Conservation (phyloP, 164 flowering plant species). For the Tetracentron sinense region DNA sequence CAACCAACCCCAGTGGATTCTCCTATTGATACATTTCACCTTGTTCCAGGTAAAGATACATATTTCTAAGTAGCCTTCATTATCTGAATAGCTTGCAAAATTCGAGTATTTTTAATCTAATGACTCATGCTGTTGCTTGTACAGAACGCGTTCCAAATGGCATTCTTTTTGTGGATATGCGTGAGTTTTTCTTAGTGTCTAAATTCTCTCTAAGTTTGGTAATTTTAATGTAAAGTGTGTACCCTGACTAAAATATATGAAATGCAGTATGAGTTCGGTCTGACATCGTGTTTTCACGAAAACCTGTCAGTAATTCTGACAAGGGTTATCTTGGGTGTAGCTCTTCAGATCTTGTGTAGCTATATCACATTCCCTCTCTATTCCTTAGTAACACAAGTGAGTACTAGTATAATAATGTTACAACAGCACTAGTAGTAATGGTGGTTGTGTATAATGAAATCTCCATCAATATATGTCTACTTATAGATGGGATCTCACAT, state of each 20-base stretch:
- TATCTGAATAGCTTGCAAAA: too few species aligned
- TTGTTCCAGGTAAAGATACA: constrained; percentile 73
- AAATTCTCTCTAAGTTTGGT: too few species aligned
- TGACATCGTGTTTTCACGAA: constrained; percentile 53
- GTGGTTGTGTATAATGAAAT: too few species aligned
- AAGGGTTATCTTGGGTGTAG: constrained; percentile 44
- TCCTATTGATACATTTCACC: constrained; percentile 55
- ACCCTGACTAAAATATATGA: too few species aligned
- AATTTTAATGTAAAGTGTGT: too few species aligned
- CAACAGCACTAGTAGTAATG: too few species aligned
- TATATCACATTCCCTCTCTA: constrained; percentile 75
- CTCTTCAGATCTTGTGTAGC: constrained; percentile 56
- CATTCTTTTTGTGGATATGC: constrained; percentile 59
- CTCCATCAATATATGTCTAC: neutral
- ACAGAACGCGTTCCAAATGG: constrained; percentile 79
- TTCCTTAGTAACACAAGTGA: constrained; percentile 66
- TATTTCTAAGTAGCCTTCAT: too few species aligned
- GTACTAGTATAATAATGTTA: too few species aligned
- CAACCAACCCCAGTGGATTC: constrained; percentile 53
- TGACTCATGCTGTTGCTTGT: neutral
- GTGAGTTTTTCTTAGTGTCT: too few species aligned
- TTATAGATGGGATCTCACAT: constrained; percentile 72
- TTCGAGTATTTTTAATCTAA: neutral
- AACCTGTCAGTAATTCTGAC: constrained; percentile 23
- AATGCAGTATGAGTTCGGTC: constrained; percentile 52